A percentile compares a stretch with the other conserved stretches of the same genome.
Conservation (phyloP, 345 rosid species). For the Lumnitzera littorea region DNA sequence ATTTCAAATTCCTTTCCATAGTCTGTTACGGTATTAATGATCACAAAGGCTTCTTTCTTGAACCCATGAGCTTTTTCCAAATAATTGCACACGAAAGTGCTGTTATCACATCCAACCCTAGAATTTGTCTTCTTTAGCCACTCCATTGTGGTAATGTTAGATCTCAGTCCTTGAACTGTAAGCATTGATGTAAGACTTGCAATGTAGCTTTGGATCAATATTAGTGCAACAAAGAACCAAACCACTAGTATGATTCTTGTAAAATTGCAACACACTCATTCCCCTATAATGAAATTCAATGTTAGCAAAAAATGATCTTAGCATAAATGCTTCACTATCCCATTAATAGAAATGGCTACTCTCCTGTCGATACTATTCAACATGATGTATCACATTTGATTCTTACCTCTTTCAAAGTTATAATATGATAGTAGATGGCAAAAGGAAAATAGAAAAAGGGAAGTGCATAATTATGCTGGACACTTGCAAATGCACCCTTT, state of each 20-base stretch:
- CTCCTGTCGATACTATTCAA: too few species aligned
- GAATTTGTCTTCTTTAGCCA: conserved; percentile 17
- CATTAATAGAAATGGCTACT: too few species aligned
- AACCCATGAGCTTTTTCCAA: conserved; percentile 19
- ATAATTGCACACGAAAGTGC: conserved; percentile 33
- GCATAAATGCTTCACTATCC: too few species aligned
- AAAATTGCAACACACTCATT: conserved; percentile 25
- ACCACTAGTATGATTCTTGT: conserved; percentile 37
- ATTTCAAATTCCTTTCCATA: conserved; percentile 14
- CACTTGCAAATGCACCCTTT: conserved; percentile 30
- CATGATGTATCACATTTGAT: too few species aligned
- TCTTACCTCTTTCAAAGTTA: too few species aligned
- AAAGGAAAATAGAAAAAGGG: too few species aligned
- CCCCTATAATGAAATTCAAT: conserved; percentile 23
- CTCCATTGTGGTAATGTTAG: conserved; percentile 23
- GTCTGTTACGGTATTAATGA: conserved; percentile 8
- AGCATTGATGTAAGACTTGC: conserved; percentile 47
- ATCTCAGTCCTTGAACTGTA: conserved; percentile 27
- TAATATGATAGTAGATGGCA: too few species aligned
- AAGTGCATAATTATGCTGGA: too few species aligned
- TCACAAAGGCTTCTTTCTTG: conserved; percentile 12
- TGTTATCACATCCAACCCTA: conserved; percentile 35
- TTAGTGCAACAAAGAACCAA: conserved; percentile 54
- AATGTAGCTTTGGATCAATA: conserved; percentile 48
- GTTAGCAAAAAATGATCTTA: neutral